Evolutionary conservation across 1,139 yeast species (phyloP).

Genomic region (Taphrina wiesneri): DNA sequence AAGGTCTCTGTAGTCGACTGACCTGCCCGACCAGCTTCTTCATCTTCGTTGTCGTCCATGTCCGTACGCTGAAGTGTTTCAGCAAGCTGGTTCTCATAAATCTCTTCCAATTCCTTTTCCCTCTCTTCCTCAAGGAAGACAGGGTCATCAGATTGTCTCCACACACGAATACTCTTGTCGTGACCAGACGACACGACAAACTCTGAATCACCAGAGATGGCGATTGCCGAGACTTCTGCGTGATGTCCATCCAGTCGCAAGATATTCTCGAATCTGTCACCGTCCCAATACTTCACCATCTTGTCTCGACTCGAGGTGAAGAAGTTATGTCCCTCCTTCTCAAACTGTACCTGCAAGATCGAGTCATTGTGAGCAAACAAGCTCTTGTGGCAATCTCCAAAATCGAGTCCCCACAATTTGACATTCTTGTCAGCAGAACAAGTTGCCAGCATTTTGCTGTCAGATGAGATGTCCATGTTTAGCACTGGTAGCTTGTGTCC

Average conservation of each 20-base stretch:
- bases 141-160: conserved; percentile 92
- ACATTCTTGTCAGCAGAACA: conserved; percentile 97
- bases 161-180: conserved; percentile 85
- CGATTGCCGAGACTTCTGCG: conserved; percentile 88
- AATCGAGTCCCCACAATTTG: conserved; percentile 97
- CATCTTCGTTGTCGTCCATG: conserved; percentile 49
- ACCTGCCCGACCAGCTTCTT: conserved; percentile 63
- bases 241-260: conserved; percentile 85
- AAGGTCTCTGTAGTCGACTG: conserved; percentile 87
- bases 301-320: conserved; percentile 91
- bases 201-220: conserved; percentile 70
- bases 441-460: conserved; percentile 81
- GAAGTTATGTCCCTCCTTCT: conserved; percentile 82
- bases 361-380: conserved; percentile 96
- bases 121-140: conserved; percentile 94
- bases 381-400: conserved; percentile 97
- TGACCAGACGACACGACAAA: conserved; percentile 85
- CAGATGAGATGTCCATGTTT: conserved; percentile 84
- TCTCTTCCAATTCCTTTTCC: conserved; percentile 91
- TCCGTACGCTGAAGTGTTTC: conserved; percentile 68
- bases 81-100: conserved; percentile 74
- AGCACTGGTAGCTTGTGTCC: conserved; percentile 93
- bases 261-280: conserved; percentile 90
- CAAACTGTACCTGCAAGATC: conserved; percentile 80
- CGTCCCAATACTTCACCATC: conserved; percentile 93